These are phyloP conservation scores for Selaginella moellendorffii DNA, from an alignment of 75 land plant species.

Conservation along the genomic window DNA sequence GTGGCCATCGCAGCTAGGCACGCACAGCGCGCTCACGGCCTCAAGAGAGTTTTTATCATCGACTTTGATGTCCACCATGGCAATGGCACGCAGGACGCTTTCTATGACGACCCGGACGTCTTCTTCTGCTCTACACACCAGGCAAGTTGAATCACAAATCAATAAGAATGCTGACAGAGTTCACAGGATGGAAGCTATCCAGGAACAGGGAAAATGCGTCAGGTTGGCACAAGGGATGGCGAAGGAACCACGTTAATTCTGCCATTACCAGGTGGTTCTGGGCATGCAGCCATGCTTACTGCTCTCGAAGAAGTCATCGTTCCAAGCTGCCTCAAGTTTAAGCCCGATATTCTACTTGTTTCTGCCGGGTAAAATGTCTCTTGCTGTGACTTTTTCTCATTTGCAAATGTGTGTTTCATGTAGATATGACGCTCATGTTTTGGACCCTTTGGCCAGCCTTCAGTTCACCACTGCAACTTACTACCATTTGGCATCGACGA, in stretches of 20 bases:
- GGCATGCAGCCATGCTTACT: slow-evolving; percentile 57
- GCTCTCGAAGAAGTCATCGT: slow-evolving; percentile 80
- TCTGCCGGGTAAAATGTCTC: slow-evolving; percentile 98
- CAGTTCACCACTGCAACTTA: slow-evolving; percentile 89
- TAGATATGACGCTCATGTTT: slow-evolving; percentile 87
- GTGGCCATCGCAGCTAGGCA: slow-evolving; percentile 87
- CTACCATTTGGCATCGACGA: slow-evolving; percentile 67
- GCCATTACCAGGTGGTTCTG: slow-evolving; percentile 92
- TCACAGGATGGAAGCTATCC: slow-evolving; percentile 97
- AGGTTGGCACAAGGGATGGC: slow-evolving; percentile 67
- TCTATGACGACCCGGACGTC: slow-evolving; percentile 90
- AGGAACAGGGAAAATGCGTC: slow-evolving; percentile 81
- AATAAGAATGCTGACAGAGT: too few species aligned
- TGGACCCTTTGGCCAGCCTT: slow-evolving; percentile 72
- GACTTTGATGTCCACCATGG: slow-evolving; percentile 99
- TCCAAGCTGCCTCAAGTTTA: slow-evolving; percentile 75
- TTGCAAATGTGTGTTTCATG: too few species aligned
- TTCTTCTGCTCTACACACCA: slow-evolving; percentile 93
- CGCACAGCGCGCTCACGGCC: slow-evolving; percentile 70
- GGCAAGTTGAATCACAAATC: too few species aligned
- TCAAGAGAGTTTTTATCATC: slow-evolving; percentile 73
- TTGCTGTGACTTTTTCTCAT: too few species aligned
- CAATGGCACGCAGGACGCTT: slow-evolving; percentile 90
- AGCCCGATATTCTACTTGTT: slow-evolving; percentile 89
- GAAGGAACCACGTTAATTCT: slow-evolving; percentile 83